phyloP scores from a whole-genome alignment of 139 green algal genomes.

The Choricystis sp. region DNA sequence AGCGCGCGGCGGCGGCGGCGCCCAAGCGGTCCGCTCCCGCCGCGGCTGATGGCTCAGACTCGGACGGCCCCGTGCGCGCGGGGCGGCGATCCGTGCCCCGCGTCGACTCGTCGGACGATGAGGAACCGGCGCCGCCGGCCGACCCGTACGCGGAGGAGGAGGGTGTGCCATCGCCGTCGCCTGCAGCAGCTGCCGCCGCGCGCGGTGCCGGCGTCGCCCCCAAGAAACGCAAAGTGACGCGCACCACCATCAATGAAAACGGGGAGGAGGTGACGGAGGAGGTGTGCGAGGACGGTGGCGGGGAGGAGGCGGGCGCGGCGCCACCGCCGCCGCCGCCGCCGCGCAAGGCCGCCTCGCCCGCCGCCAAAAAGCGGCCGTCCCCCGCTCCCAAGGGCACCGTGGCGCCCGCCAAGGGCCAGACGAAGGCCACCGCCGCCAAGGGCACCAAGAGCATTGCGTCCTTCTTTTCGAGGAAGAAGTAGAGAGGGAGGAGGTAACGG shows the following conservation, averaged over 20 bases:
- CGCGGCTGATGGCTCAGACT: too few relatives aligned
- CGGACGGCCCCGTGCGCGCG: neutral
- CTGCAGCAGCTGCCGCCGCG: neutral
- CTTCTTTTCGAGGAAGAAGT: too few relatives aligned
- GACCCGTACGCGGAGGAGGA: neutral
- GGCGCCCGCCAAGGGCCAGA: neutral
- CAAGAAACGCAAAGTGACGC: neutral
- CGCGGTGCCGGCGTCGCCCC: too few relatives aligned
- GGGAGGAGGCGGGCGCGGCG: too few relatives aligned
- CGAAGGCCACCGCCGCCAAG: too few relatives aligned
- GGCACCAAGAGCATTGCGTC: too few relatives aligned
- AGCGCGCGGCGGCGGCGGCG: neutral
- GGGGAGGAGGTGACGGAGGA: slow-evolving; percentile 2
- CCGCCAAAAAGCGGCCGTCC: neutral
- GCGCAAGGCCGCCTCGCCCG: neutral
- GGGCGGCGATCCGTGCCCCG: neutral
- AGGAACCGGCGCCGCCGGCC: neutral
- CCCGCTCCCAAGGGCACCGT: neutral
- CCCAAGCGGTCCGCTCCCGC: too few relatives aligned
- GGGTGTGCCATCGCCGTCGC: neutral
- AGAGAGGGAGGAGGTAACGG: too few relatives aligned
- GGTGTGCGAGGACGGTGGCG: neutral
- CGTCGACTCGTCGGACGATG: neutral
- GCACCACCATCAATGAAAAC: neutral
- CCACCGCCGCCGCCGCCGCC: neutral